These are phyloP conservation scores for Thamnidium elegans DNA, from an alignment of 192 early-diverging fungal species.

Conservation along the genomic window DNA sequence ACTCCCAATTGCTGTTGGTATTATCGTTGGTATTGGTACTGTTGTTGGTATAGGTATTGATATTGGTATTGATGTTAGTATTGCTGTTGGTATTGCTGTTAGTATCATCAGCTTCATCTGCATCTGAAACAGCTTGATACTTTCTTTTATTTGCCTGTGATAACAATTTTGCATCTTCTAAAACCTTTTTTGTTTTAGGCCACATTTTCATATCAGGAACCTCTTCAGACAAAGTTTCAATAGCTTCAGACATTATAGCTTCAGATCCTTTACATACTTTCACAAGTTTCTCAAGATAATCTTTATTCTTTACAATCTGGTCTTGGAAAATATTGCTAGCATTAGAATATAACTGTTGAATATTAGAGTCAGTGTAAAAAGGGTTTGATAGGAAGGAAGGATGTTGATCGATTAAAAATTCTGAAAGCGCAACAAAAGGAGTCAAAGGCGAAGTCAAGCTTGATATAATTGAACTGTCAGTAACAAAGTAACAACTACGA, in stretches of 20 bases:
- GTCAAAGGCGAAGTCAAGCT: background rate
- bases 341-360: background rate
- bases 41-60: background rate
- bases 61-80: background rate
- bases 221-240: background rate
- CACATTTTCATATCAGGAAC: background rate
- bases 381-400: background rate
- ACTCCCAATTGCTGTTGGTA: background rate
- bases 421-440: constrained; percentile 7
- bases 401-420: constrained; percentile 4
- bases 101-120: background rate
- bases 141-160: background rate
- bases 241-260: background rate
- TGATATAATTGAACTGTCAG: background rate
- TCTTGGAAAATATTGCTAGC: background rate
- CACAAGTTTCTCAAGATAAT: background rate
- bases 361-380: background rate
- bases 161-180: background rate
- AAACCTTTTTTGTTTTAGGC: background rate
- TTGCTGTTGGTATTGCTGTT: background rate
- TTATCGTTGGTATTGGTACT: background rate
- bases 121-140: background rate
- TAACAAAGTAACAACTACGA: background rate
- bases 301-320: background rate
- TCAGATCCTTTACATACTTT: background rate